Evolutionary conservation across 2,329 filamentous ascomycete species (phyloP).

Genomic region (Phialophora tarda): DNA sequence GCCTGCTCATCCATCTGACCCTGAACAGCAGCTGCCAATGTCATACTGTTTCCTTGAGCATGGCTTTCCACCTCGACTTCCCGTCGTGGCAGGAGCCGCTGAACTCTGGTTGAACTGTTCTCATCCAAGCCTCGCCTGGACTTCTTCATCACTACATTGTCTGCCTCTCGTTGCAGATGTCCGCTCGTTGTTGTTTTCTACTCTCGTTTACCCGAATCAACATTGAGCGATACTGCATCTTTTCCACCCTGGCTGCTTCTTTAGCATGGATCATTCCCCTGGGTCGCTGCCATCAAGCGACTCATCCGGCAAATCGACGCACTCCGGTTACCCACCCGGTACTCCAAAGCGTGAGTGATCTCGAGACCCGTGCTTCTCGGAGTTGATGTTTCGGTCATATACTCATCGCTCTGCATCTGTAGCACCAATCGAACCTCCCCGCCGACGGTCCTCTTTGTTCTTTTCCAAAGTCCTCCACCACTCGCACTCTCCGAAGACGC

Average conservation of each 20-base stretch:
- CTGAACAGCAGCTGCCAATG: background rate
- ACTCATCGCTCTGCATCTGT: constrained; percentile 1
- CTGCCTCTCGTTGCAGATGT: constrained; percentile 31
- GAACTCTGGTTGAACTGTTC: background rate
- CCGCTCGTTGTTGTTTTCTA: constrained; percentile 29
- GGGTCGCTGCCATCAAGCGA: constrained; percentile 28
- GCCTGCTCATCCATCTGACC: background rate
- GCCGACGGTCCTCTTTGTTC: constrained; percentile 37
- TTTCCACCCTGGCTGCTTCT: constrained; percentile 5
- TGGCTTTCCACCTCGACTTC: background rate
- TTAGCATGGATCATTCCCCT: constrained; percentile 33
- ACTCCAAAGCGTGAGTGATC: constrained; percentile 38
- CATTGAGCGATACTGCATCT: constrained; percentile 22
- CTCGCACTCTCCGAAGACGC: constrained; percentile 28
- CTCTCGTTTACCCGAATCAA: constrained; percentile 5
- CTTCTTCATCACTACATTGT: constrained; percentile 12
- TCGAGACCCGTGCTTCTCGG: background rate
- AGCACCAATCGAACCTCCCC: constrained; percentile 38
- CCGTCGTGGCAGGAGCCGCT: background rate
- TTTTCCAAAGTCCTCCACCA: constrained; percentile 34
- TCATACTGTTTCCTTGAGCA: background rate
- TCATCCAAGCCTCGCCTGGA: constrained; percentile 2
- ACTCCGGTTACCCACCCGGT: constrained; percentile 30
- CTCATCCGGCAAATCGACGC: constrained; percentile 28
- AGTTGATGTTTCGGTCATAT: background rate